Evolutionary conservation across 257 asterid species (phyloP).

Genomic region (Solanum etuberosum): DNA sequence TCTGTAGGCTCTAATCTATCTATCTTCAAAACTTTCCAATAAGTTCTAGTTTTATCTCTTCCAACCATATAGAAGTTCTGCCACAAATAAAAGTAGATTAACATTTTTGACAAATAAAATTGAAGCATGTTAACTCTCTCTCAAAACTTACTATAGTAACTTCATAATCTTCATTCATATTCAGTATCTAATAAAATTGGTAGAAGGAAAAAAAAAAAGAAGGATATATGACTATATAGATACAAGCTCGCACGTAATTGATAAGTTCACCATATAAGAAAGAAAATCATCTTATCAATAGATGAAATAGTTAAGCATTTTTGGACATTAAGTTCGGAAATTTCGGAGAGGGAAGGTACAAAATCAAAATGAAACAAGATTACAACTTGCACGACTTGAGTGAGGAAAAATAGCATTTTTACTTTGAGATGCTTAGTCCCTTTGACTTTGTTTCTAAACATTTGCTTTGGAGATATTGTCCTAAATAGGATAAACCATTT

Average conservation of each 20-base stretch:
- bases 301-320: background rate
- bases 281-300: background rate
- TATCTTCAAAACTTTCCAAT: conserved; percentile 81
- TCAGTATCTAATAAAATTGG: background rate
- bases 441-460: background rate
- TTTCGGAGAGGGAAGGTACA: background rate
- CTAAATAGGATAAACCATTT: background rate
- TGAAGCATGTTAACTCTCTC: background rate
- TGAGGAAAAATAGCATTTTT: background rate
- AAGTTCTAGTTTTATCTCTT: conserved; percentile 55
- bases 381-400: background rate
- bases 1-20: conserved; percentile 62
- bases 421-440: background rate
- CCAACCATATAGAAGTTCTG: conserved; percentile 89
- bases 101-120: background rate
- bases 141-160: background rate
- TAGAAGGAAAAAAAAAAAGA: background rate
- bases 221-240: background rate
- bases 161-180: background rate
- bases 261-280: background rate
- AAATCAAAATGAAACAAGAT: background rate
- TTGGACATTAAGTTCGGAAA: background rate
- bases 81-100: background rate
- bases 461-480: background rate
- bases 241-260: background rate